phyloP scores from a whole-genome alignment of 202 grass and related monocot genomes.

The Setaria viridis region DNA sequence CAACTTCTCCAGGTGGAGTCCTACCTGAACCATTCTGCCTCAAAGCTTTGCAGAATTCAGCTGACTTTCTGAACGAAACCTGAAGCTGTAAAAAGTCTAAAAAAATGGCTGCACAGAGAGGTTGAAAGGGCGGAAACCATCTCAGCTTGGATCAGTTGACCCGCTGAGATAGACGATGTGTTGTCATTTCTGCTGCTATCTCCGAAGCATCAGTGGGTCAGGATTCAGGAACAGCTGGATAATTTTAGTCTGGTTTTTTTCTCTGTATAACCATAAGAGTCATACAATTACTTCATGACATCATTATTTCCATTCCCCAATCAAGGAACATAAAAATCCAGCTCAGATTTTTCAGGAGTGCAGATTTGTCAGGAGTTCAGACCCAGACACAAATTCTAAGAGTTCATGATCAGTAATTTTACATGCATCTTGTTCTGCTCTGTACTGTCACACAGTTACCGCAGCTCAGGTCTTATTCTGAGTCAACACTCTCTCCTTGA shows the following conservation, averaged over 20 bases:
- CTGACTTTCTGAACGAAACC: too few relatives aligned
- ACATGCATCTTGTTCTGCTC: not conserved
- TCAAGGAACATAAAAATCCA: not conserved
- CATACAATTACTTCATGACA: not conserved
- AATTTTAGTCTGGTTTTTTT: not conserved
- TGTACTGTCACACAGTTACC: not conserved
- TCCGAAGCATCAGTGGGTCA: not conserved
- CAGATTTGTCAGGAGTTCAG: too few relatives aligned
- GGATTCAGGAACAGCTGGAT: not conserved
- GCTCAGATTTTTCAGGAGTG: too few relatives aligned
- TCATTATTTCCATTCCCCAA: not conserved
- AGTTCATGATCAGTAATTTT: conserved; percentile 4
- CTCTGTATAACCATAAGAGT: too few relatives aligned
- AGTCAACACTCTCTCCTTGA: conserved; percentile 66
- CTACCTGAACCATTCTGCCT: too few relatives aligned
- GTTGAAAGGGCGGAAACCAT: not conserved
- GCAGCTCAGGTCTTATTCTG: conserved; percentile 18
- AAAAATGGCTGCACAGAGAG: too few relatives aligned
- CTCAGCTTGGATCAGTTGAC: not conserved
- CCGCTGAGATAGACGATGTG: not conserved
- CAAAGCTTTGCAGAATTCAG: too few relatives aligned
- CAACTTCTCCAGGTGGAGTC: too few relatives aligned
- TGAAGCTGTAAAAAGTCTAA: too few relatives aligned
- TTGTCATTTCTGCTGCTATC: not conserved
- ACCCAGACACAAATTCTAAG: not conserved